These are phyloP conservation scores for Agrocybe pediades DNA, from an alignment of 768 basidiomycete species.

Conservation along the genomic window DNA sequence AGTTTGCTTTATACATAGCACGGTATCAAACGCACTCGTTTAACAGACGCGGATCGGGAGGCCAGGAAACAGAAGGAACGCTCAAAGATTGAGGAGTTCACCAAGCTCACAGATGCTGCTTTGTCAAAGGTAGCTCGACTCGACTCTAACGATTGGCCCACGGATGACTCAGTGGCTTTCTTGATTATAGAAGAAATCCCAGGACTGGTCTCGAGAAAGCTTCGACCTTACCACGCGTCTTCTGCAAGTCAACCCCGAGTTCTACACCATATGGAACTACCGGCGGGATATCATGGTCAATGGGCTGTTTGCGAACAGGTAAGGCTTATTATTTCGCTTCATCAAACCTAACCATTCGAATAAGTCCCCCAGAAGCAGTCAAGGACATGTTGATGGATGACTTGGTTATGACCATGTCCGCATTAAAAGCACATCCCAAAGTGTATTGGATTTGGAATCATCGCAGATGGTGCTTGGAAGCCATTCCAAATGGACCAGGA, in stretches of 20 bases:
- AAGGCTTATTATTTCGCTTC: conserved; percentile 10
- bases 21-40: conserved; percentile 63
- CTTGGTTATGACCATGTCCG: conserved; percentile 75
- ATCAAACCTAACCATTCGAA: conserved; percentile 18
- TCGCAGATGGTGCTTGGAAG: conserved; percentile 90
- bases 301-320: conserved; percentile 74
- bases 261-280: conserved; percentile 97
- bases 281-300: conserved; percentile 75
- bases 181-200: conserved; percentile 60
- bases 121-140: conserved; percentile 56
- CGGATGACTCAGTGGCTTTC: background rate
- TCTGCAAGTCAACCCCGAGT: conserved; percentile 89
- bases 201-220: conserved; percentile 73
- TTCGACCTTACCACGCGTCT: conserved; percentile 77
- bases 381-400: conserved; percentile 72
- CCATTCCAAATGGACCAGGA: conserved; percentile 75
- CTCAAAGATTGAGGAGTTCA: conserved; percentile 77
- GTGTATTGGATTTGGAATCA: conserved; percentile 99
- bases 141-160: too few relatives aligned
- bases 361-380: conserved; percentile 60
- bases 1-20: too few relatives aligned
- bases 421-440: conserved; percentile 87
- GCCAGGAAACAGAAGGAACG: conserved; percentile 71
- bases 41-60: conserved; percentile 61
- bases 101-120: conserved; percentile 62